A percentile compares a stretch with the other conserved stretches of the same genome.
These are phyloP conservation scores for Pythium dissimile DNA, from an alignment of 352 stramenopile genomes.

Conservation along the genomic window DNA sequence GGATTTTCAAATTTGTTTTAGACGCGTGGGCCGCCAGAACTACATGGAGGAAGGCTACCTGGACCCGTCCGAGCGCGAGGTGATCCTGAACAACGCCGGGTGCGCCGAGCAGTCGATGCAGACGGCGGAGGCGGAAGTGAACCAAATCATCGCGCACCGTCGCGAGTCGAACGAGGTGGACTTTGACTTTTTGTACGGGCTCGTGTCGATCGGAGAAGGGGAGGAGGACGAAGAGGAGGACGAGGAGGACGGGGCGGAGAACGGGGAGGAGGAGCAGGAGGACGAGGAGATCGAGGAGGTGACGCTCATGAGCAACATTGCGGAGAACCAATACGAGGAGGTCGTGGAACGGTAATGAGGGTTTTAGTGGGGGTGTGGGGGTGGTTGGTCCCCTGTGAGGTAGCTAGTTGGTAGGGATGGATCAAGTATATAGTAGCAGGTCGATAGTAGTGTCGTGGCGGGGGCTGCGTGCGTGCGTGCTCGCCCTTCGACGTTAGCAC, in stretches of 20 bases:
- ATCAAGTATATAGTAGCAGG: background rate
- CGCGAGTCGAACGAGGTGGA: slow-evolving; percentile 83
- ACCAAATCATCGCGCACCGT: slow-evolving; percentile 75
- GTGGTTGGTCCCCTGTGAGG: no score
- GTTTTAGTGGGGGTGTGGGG: no score
- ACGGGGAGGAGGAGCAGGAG: slow-evolving; percentile 29
- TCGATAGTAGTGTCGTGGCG: background rate
- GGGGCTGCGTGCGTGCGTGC: background rate
- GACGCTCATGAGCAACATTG: no score
- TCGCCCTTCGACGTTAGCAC: background rate
- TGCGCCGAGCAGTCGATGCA: slow-evolving; percentile 67
- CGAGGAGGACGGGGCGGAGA: slow-evolving; percentile 29
- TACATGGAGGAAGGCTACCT: slow-evolving; percentile 88
- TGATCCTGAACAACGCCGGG: slow-evolving; percentile 76
- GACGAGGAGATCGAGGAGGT: slow-evolving; percentile 23
- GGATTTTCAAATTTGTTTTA: slow-evolving; percentile 8
- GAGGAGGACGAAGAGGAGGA: slow-evolving; percentile 24
- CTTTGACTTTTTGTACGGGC: slow-evolving; percentile 73
- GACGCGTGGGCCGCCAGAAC: slow-evolving; percentile 67
- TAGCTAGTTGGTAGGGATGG: no score
- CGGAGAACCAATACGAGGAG: no score
- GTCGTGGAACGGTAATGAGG: no score
- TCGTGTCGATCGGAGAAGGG: slow-evolving; percentile 24
- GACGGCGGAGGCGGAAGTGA: slow-evolving; percentile 77
- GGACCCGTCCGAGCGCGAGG: slow-evolving; percentile 67